Conservation (phyloP, 1,284 basidiomycete species). For the Polyporus tsugae region DNA sequence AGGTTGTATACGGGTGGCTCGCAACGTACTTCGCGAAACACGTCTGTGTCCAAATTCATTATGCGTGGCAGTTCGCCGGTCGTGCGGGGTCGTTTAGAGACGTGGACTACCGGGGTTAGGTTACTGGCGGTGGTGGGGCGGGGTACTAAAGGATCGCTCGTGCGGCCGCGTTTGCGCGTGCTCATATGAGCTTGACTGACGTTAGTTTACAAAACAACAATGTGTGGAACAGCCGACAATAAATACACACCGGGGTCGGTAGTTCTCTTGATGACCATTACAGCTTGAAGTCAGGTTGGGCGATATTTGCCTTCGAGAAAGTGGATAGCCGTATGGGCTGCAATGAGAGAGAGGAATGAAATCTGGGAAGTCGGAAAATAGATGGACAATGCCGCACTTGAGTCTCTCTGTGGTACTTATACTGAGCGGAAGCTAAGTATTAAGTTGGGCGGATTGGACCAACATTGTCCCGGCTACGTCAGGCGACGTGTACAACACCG, state of each 20-base stretch:
- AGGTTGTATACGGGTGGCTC: not conserved
- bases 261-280: no score
- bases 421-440: not conserved
- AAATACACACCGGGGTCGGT: no score
- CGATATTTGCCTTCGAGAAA: not conserved
- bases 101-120: no score
- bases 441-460: no score
- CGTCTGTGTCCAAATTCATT: constrained; percentile 36
- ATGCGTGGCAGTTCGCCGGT: not conserved
- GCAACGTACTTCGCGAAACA: constrained; percentile 39
- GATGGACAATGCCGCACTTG: not conserved
- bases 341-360: not conserved
- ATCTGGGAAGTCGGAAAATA: not conserved
- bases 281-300: no score
- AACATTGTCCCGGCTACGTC: no score
- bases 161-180: not conserved
- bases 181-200: not conserved
- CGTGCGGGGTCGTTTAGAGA: not conserved
- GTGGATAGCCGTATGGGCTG: not conserved
- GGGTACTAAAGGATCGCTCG: not conserved
- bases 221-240: no score
- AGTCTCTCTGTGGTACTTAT: not conserved
- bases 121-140: no score
- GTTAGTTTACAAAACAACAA: no score
- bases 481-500: no score